A percentile compares a stretch with the other conserved stretches of the same genome.
Evolutionary conservation across 257 asterid species (phyloP).

Genomic region (Parsonsia alboflavescens): DNA sequence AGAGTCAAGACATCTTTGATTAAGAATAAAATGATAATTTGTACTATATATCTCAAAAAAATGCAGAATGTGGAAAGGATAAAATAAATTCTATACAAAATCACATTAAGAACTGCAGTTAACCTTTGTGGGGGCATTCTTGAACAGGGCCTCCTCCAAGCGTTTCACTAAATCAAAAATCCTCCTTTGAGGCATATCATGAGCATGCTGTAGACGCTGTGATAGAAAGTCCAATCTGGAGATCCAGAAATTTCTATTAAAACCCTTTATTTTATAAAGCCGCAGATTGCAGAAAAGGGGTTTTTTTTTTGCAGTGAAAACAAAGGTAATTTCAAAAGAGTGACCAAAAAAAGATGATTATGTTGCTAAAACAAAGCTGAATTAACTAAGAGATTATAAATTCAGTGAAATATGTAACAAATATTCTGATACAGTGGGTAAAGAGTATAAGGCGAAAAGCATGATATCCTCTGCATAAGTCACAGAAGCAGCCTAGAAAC

Average conservation of each 20-base stretch:
- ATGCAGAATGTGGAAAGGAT: neutral
- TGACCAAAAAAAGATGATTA: neutral
- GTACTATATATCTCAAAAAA: neutral
- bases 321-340: neutral
- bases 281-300: neutral
- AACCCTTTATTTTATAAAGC: constrained; percentile 6
- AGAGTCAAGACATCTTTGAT: neutral
- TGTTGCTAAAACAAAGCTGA: neutral
- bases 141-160: constrained; percentile 71
- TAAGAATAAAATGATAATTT: neutral
- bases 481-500: neutral
- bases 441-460: neutral
- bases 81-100: constrained; percentile 5
- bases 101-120: constrained; percentile 13
- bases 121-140: constrained; percentile 79
- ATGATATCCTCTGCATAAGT: neutral
- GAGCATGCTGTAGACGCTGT: constrained; percentile 61
- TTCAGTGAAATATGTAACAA: neutral
- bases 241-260: constrained; percentile 13
- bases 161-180: constrained; percentile 66
- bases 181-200: constrained; percentile 50
- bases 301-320: neutral
- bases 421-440: neutral
- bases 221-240: constrained; percentile 58
- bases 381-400: neutral